phyloP scores from a whole-genome alignment of 2,329 filamentous ascomycete species.

The Aspergillus sp. region DNA sequence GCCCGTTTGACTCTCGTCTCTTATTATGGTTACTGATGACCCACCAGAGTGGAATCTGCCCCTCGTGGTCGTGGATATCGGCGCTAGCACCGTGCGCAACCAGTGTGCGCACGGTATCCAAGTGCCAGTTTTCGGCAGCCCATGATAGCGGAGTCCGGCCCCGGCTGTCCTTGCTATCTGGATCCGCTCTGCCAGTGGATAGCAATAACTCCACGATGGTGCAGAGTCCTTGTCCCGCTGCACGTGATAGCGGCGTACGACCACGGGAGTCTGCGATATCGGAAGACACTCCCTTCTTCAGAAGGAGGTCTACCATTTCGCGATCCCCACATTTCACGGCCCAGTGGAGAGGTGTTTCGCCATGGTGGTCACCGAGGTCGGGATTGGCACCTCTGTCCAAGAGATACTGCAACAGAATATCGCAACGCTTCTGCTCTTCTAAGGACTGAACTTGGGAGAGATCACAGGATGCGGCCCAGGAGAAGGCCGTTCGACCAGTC shows the following conservation, averaged over 20 bases:
- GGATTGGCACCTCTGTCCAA: slow-evolving; percentile 15
- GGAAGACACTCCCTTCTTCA: slow-evolving; percentile 8
- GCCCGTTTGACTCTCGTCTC: neutral
- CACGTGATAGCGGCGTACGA: slow-evolving; percentile 17
- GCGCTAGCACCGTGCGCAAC: slow-evolving; percentile 10
- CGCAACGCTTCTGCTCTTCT: neutral
- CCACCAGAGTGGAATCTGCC: slow-evolving; percentile 19
- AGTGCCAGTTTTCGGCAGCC: slow-evolving; percentile 15
- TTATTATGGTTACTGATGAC: slow-evolving; percentile 11
- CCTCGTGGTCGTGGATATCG: slow-evolving; percentile 17
- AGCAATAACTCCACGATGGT: slow-evolving; percentile 8
- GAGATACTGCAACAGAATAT: slow-evolving; percentile 11
- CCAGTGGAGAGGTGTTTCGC: slow-evolving; percentile 18
- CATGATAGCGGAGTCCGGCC: slow-evolving; percentile 15
- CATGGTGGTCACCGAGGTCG: slow-evolving; percentile 13
- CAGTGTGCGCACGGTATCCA: slow-evolving; percentile 6
- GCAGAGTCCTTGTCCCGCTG: slow-evolving; percentile 9
- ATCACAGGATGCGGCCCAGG: slow-evolving; percentile 13
- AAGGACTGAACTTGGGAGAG: neutral
- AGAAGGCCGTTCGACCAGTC: slow-evolving; percentile 16
- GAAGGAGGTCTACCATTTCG: slow-evolving; percentile 10
- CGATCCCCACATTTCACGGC: slow-evolving; percentile 13
- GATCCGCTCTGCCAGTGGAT: slow-evolving; percentile 4
- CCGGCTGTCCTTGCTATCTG: slow-evolving; percentile 12
- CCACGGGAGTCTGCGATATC: slow-evolving; percentile 10